Evolutionary conservation across 2,329 filamentous ascomycete species (phyloP).

Genomic region (Calonectria henricotiae): DNA sequence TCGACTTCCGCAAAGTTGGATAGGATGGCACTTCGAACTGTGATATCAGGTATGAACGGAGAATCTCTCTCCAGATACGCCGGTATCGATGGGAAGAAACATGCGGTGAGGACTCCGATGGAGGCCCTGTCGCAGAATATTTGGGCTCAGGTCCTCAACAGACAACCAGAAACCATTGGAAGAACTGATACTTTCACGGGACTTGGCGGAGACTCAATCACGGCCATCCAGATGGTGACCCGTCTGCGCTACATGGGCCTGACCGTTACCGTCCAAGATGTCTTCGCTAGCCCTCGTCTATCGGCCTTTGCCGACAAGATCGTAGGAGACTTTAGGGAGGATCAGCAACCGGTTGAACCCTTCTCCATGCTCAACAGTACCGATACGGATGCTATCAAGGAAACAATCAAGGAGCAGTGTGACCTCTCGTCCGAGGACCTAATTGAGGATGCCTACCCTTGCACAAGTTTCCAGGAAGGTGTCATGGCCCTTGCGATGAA

Average conservation of each 20-base stretch:
- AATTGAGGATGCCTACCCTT: conserved; percentile 36
- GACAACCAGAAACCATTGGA: not conserved
- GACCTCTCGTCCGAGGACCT: not conserved
- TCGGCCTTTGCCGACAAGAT: not conserved
- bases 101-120: not conserved
- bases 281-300: conserved; percentile 2
- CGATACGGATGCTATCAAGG: not conserved
- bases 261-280: not conserved
- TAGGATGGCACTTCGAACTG: not conserved
- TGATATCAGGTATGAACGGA: not conserved
- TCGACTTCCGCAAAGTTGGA: not conserved
- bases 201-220: conserved; percentile 1
- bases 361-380: not conserved
- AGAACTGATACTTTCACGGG: not conserved
- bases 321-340: not conserved
- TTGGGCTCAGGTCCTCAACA: conserved; percentile 11
- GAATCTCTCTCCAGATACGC: not conserved
- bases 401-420: conserved; percentile 2
- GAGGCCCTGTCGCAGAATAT: not conserved
- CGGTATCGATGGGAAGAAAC: not conserved
- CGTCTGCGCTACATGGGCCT: conserved; percentile 2
- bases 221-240: not conserved
- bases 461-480: conserved; percentile 57
- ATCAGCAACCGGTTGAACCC: not conserved
- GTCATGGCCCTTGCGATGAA: conserved; percentile 49